Evolutionary conservation across 2,329 filamentous ascomycete genomes (phyloP), one percentile per base, ranked within the genome.

Genomic region (Xylariaceae sp.): DNA sequence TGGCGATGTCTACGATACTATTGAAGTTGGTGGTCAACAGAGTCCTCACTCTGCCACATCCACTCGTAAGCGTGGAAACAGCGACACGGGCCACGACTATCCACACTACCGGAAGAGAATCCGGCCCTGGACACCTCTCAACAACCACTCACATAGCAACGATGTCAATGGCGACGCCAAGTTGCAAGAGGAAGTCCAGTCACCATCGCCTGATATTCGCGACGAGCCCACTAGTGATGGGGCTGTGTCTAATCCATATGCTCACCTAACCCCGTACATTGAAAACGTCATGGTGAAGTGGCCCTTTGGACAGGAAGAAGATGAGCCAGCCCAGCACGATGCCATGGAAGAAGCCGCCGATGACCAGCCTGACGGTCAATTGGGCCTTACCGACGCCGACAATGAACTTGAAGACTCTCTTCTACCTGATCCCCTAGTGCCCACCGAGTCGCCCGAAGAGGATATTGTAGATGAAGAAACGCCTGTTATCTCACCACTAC

Each of bases 1-100:
- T 60, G 78, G 78, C 34, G 77, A 82, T 49, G 79, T 83, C 34
- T 78, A 82, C 67, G 82, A 84, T 67, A 83, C 81, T 11, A 84
- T 84, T 61, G 78, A 84, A 66, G 82, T 84, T 53, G 79, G 80
- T 51, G 77, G 79, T 47, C 73, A 73, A 7, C 23, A 30, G 5
- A 30, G 23, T 30, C 23, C 23, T 30, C 23, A 5, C 23, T 30
- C 23, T 30, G 23, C 23, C 23, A 30, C 23, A 30, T 30, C 23
- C 23, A 30, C 23, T 30, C 23, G 23, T 30, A 30, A 30, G 23
- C 23, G 23, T 30, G 23, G 23, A 30, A 30, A 30, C 23, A 30
- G 23, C 23, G 23, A 30, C 23, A 30, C 23, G 5, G 23, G 23
- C 5, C 23, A 30, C 23, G 23, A 30, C 23, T 30, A 30, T 30